Evolutionary conservation across 805 yeast genomes (phyloP).

Genomic region (Hanseniaspora clermontiae): DNA sequence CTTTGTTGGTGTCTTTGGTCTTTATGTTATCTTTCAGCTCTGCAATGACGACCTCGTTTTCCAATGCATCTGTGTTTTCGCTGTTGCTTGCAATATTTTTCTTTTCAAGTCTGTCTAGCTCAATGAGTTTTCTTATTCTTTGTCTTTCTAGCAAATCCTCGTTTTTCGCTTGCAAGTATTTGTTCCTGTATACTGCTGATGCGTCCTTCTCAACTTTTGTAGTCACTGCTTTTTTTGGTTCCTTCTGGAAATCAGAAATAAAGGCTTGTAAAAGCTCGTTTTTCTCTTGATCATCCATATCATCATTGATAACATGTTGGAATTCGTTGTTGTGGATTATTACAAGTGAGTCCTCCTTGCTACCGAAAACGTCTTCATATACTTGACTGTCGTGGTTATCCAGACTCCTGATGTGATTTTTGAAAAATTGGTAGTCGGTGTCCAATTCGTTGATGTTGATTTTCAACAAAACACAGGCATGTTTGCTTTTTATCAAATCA

Average conservation of each 20-base stretch:
- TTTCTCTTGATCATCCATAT: background rate
- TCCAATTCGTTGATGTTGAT: background rate
- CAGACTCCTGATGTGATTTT: background rate
- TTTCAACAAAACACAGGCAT: background rate
- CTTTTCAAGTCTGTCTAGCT: constrained; percentile 12
- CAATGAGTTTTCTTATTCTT: constrained; percentile 10
- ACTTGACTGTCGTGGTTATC: background rate
- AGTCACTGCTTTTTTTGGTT: background rate
- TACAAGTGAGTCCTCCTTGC: background rate
- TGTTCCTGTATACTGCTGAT: constrained; percentile 17
- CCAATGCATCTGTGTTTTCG: background rate
- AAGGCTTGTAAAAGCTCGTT: background rate
- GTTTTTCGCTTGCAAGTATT: constrained; percentile 16
- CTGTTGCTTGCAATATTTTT: background rate
- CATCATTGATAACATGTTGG: background rate
- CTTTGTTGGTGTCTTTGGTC: background rate
- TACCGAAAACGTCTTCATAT: background rate
- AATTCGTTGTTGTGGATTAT: background rate
- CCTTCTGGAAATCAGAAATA: background rate
- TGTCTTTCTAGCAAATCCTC: constrained; percentile 18
- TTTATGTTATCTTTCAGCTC: constrained; percentile 12
- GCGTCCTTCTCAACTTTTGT: background rate
- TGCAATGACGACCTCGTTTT: background rate
- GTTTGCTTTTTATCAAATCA: background rate
- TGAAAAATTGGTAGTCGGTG: constrained; percentile 1